Evolutionary conservation across 352 stramenopile species (phyloP).

Genomic region (Pythium dissotocum): DNA sequence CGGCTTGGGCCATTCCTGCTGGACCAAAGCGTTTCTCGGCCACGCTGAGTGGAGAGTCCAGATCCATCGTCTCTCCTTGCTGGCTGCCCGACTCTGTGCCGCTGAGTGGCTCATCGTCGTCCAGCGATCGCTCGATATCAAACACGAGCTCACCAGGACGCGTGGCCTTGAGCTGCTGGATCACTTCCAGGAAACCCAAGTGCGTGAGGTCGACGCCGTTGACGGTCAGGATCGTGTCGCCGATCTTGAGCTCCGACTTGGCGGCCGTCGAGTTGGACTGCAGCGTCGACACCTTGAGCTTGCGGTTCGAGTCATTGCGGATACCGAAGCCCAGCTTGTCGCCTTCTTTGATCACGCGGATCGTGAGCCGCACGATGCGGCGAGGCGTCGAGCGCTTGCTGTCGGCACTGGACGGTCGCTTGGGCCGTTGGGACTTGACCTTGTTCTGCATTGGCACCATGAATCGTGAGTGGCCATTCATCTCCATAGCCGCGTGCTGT

Average conservation of each 20-base stretch:
- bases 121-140: constrained; percentile 48
- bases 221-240: constrained; percentile 68
- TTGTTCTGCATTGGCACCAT: neutral
- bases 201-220: constrained; percentile 56
- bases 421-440: neutral
- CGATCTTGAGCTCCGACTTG: constrained; percentile 47
- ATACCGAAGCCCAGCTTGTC: constrained; percentile 70
- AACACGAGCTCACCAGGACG: constrained; percentile 54
- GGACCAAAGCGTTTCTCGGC: constrained; percentile 28
- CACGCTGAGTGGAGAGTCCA: constrained; percentile 23
- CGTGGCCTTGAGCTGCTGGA: constrained; percentile 60
- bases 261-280: constrained; percentile 42
- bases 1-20: neutral
- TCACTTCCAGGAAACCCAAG: constrained; percentile 52
- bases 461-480: neutral
- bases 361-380: constrained; percentile 31
- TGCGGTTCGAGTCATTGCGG: constrained; percentile 53
- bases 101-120: constrained; percentile 22
- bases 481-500: neutral
- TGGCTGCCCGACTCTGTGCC: constrained; percentile 18
- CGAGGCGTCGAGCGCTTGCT: constrained; percentile 15
- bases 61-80: constrained; percentile 24
- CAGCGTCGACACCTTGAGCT: constrained; percentile 61
- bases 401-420: constrained; percentile 7
- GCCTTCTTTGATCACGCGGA: constrained; percentile 51